phyloP scores from a whole-genome alignment of 345 rosid species.

The Anastatica hierochuntica region DNA sequence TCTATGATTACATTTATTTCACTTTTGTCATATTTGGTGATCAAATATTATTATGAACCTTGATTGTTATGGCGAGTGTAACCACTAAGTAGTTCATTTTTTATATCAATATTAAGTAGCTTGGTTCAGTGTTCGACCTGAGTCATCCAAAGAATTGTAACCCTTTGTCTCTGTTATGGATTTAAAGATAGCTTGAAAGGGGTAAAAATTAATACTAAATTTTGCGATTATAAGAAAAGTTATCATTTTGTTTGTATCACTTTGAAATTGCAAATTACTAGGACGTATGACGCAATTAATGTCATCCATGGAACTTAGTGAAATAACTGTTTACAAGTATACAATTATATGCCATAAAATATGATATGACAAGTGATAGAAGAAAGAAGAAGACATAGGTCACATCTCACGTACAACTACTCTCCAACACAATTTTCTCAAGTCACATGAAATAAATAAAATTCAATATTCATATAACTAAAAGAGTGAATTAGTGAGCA shows the following conservation, averaged over 20 bases:
- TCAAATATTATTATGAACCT: background rate
- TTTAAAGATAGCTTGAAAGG: too few species aligned
- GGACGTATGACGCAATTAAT: too few species aligned
- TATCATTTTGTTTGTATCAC: background rate
- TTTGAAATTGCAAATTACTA: background rate
- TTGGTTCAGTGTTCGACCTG: background rate
- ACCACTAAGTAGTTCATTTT: background rate
- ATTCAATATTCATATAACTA: constrained; percentile 10
- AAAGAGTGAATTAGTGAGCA: constrained; percentile 6
- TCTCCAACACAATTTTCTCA: constrained; percentile 20
- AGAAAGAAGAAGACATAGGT: constrained; percentile 16
- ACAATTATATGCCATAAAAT: constrained; percentile 13
- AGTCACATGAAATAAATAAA: constrained; percentile 6
- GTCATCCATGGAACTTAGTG: too few species aligned
- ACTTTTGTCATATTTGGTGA: constrained; percentile 16
- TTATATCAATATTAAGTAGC: background rate
- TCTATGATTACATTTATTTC: constrained; percentile 19
- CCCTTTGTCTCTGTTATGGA: too few species aligned
- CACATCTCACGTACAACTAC: constrained; percentile 27
- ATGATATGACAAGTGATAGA: constrained; percentile 24
- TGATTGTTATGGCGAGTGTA: constrained; percentile 7
- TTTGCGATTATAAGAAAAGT: too few species aligned
- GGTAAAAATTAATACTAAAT: too few species aligned
- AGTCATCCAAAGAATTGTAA: too few species aligned
- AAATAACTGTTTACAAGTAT: background rate